Evolutionary conservation across 2,329 filamentous ascomycete genomes (phyloP), one percentile per base, ranked within the genome.

Genomic region (Beauveria sp.): DNA sequence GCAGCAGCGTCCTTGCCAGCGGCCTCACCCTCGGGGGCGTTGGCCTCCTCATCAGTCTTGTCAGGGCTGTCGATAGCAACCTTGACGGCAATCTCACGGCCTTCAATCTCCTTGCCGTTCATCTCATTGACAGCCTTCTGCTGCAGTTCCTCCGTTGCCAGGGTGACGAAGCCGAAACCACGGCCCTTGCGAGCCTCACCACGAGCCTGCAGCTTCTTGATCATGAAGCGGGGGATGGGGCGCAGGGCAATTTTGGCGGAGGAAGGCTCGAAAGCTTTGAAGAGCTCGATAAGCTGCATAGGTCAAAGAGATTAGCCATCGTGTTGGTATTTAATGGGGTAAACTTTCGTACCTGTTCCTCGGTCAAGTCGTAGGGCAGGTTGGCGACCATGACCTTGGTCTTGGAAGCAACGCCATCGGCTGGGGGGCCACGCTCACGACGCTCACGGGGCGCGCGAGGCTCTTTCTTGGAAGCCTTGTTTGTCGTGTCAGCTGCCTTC

Each of bases 311-410:
- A 61, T 68, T 60, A 70, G 61, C 58, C 22, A 47, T 34, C 3
- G 46, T 52, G 44, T 41, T 40, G 50, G 8, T 52, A 51, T 30
- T 10, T 61, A 50, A 12, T 7, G 10, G 10, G 3, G 5, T 22
- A 7, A 14, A 20, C 40, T 44, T 12, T 24, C n/a, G 56, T 79
- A 96, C 93, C 87, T 93, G 96, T 72, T 97, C 92, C 82, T 99
- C 94, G 70, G 89, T 93, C 76, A 97, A 85, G 80, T 99, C 93
- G 74, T 99, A 99, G 58, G 94, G 94, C 65, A 99, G 86, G 83
- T 99, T 99, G 73, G 94, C 94, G 72, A 99, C 94, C 94, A 99
- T 99, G 79, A 99, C 91, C 89, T 99, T 99, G 78, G 90, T 97
- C 88, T 97, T 97, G 78, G 93, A 97, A 67, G 94, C 89, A 72